phyloP scores from a whole-genome alignment of 2,329 filamentous ascomycete species.

The Ceratocystis papillata region DNA sequence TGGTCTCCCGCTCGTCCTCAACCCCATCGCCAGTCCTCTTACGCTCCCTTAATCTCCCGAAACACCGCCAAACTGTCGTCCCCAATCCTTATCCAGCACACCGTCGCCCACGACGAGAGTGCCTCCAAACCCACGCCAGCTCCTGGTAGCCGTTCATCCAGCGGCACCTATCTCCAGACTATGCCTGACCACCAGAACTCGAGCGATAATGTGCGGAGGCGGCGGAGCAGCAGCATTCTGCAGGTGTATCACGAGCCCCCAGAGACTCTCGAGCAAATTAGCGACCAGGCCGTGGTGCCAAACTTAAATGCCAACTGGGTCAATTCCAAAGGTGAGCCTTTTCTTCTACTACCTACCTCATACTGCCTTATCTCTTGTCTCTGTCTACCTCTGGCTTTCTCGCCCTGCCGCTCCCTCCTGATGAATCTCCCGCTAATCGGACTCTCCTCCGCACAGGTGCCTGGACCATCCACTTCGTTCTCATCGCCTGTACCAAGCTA shows the following conservation, averaged over 20 bases:
- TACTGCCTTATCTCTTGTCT: not conserved
- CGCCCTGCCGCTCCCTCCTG: not conserved
- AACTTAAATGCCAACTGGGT: constrained; percentile 99
- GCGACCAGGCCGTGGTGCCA: constrained; percentile 85
- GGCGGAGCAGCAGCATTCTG: constrained; percentile 88
- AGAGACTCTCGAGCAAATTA: constrained; percentile 95
- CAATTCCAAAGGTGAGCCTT: constrained; percentile 75
- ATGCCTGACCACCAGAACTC: constrained; percentile 45
- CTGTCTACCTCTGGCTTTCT: not conserved
- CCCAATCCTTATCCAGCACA: constrained; percentile 72
- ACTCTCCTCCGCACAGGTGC: constrained; percentile 51
- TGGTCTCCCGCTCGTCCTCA: constrained; percentile 1
- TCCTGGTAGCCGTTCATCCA: constrained; percentile 13
- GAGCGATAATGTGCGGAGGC: constrained; percentile 58
- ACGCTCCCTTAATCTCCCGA: constrained; percentile 24
- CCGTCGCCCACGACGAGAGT: constrained; percentile 83
- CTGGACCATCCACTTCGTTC: constrained; percentile 92
- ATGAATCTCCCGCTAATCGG: constrained; percentile 6
- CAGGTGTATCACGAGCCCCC: constrained; percentile 91
- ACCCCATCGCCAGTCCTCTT: not conserved
- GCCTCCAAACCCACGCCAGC: constrained; percentile 47
- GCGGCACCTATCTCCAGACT: constrained; percentile 46
- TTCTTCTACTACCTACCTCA: constrained; percentile 21
- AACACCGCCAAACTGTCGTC: constrained; percentile 96
- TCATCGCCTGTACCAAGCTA: constrained; percentile 87